Percentiles rank a stretch among this genome's conserved stretches.
These are phyloP conservation scores for Tylopilus sp. DNA, from an alignment of 768 basidiomycete species.

Conservation along the genomic window DNA sequence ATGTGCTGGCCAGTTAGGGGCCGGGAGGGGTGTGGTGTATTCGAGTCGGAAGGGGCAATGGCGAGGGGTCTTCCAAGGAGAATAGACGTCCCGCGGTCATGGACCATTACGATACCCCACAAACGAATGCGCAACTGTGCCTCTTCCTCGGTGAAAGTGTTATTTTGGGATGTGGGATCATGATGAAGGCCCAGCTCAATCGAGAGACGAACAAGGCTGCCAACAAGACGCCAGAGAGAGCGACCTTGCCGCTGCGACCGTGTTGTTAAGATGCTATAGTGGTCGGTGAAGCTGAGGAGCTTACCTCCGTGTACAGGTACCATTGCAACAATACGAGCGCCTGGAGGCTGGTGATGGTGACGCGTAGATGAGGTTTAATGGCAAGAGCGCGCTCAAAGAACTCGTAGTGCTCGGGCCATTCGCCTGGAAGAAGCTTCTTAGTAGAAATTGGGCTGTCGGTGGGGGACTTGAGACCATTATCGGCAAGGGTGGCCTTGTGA, in stretches of 20 bases:
- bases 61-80: slow-evolving; percentile 82
- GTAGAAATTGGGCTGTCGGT: slow-evolving; percentile 36
- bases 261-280: slow-evolving; percentile 5
- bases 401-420: slow-evolving; percentile 81
- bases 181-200: slow-evolving; percentile 86
- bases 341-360: slow-evolving; percentile 79
- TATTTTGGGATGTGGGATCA: slow-evolving; percentile 66
- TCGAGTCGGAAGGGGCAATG: slow-evolving; percentile 79
- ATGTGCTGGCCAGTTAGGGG: slow-evolving; percentile 23
- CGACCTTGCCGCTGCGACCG: slow-evolving; percentile 74
- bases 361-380: slow-evolving; percentile 78
- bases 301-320: slow-evolving; percentile 86
- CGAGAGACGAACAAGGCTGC: slow-evolving; percentile 75
- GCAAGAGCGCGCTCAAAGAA: slow-evolving; percentile 78
- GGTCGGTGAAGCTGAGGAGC: slow-evolving; percentile 12
- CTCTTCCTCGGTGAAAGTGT: slow-evolving; percentile 70
- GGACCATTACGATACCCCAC: slow-evolving; percentile 82
- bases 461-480: slow-evolving; percentile 40
- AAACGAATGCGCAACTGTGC: slow-evolving; percentile 75
- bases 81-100: slow-evolving; percentile 86
- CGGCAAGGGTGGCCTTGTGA: slow-evolving; percentile 55
- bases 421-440: slow-evolving; percentile 54
- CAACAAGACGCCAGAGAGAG: slow-evolving; percentile 84
- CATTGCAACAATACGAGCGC: slow-evolving; percentile 82
- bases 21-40: slow-evolving; percentile 68